phyloP scores from a whole-genome alignment of 768 basidiomycete genomes.

The Tylopilus sp. region DNA sequence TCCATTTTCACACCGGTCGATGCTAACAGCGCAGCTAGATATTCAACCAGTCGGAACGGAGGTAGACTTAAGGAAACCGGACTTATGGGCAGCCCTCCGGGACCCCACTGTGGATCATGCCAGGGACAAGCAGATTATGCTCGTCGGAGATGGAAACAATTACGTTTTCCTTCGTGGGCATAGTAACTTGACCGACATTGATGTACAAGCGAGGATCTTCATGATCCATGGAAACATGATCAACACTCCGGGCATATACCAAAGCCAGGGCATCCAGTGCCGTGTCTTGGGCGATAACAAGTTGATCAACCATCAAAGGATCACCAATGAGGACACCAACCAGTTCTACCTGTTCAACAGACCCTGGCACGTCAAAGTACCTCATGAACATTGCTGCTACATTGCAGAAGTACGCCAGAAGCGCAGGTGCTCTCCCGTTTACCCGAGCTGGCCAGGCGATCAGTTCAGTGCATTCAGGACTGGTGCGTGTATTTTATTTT shows the following conservation, averaged over 20 bases:
- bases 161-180: constrained; percentile 12
- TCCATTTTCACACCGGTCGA: not conserved
- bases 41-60: constrained; percentile 8
- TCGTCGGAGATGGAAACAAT: constrained; percentile 5
- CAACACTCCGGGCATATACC: not conserved
- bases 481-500: not conserved
- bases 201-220: constrained; percentile 6
- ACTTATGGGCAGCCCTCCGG: not conserved
- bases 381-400: constrained; percentile 6
- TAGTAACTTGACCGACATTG: constrained; percentile 7
- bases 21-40: not conserved
- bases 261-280: not conserved
- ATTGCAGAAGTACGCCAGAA: constrained; percentile 12
- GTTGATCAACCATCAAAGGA: constrained; percentile 1
- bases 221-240: not conserved
- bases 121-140: not conserved
- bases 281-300: not conserved
- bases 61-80: not conserved
- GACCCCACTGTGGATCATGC: constrained; percentile 3
- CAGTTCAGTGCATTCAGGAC: not conserved
- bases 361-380: constrained; percentile 2
- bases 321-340: not conserved
- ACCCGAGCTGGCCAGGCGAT: constrained; percentile 3
- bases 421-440: not conserved
- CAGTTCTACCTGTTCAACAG: constrained; percentile 6